phyloP scores from a whole-genome alignment of 768 basidiomycete species.

The Harrya chromipes region DNA sequence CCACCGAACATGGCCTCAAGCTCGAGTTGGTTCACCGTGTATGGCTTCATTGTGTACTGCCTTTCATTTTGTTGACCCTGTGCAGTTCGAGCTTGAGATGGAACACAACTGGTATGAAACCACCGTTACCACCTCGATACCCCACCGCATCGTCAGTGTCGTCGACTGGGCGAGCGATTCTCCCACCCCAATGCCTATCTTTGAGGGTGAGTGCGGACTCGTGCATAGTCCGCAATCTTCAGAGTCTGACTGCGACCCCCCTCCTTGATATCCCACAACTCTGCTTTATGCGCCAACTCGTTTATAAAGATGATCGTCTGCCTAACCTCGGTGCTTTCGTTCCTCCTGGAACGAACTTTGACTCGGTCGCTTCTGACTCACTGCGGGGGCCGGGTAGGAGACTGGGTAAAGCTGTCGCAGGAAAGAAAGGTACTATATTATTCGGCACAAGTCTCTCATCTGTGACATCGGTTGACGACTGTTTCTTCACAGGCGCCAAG shows the following conservation, averaged over 20 bases:
- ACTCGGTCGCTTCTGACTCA: constrained; percentile 10
- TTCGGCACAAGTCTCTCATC: not conserved
- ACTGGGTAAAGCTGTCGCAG: constrained; percentile 10
- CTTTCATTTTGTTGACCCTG: not conserved
- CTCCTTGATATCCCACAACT: not conserved
- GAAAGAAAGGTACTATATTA: constrained; percentile 8
- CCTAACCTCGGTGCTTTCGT: constrained; percentile 28
- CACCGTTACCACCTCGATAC: constrained; percentile 67
- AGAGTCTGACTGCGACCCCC: constrained; percentile 4
- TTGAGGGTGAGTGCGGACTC: constrained; percentile 14
- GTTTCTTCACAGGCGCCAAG: constrained; percentile 5
- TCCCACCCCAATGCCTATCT: constrained; percentile 34
- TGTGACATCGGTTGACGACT: not conserved
- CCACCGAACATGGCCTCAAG: constrained; percentile 55
- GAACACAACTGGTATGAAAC: constrained; percentile 96
- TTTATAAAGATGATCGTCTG: constrained; percentile 12
- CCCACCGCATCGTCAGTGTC: constrained; percentile 80
- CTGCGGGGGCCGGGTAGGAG: constrained; percentile 2
- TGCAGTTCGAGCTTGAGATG: constrained; percentile 85
- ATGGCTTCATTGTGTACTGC: not conserved
- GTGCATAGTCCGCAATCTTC: not conserved
- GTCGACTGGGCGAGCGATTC: constrained; percentile 95
- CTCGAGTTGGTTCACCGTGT: constrained; percentile 65
- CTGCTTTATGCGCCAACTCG: not conserved
- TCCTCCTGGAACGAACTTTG: constrained; percentile 17